Evolutionary conservation across 805 yeast genomes (phyloP).

Genomic region (Zygosaccharomyces bisporus): DNA sequence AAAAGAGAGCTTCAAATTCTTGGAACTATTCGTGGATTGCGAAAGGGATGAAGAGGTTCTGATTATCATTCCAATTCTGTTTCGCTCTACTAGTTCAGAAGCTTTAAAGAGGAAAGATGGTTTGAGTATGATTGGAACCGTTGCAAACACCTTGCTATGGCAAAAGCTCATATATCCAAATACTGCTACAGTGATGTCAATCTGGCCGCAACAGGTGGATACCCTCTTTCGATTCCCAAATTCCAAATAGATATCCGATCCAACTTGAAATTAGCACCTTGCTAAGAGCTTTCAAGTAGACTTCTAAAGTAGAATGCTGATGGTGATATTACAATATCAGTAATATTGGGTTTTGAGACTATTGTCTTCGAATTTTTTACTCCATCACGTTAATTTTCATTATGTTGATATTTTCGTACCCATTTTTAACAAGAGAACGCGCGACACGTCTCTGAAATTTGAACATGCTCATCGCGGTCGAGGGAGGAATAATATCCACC

Average conservation of each 20-base stretch:
- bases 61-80: constrained; percentile 10
- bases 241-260: background rate
- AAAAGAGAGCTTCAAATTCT: constrained; percentile 1
- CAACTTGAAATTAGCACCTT: background rate
- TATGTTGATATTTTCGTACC: background rate
- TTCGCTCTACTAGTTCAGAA: background rate
- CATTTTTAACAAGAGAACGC: constrained; percentile 1
- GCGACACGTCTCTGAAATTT: constrained; percentile 8
- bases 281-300: background rate
- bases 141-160: background rate
- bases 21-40: constrained; percentile 3
- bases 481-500: background rate
- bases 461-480: constrained; percentile 5
- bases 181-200: background rate
- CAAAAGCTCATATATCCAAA: constrained; percentile 2
- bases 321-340: background rate
- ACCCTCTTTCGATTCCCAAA: no score
- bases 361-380: background rate
- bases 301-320: background rate
- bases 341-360: background rate
- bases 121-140: background rate
- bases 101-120: background rate
- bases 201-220: background rate
- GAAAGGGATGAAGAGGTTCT: constrained; percentile 5
- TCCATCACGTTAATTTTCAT: background rate